phyloP scores from a whole-genome alignment of 2,329 filamentous ascomycete genomes.

The Mollisiaceae sp. region DNA sequence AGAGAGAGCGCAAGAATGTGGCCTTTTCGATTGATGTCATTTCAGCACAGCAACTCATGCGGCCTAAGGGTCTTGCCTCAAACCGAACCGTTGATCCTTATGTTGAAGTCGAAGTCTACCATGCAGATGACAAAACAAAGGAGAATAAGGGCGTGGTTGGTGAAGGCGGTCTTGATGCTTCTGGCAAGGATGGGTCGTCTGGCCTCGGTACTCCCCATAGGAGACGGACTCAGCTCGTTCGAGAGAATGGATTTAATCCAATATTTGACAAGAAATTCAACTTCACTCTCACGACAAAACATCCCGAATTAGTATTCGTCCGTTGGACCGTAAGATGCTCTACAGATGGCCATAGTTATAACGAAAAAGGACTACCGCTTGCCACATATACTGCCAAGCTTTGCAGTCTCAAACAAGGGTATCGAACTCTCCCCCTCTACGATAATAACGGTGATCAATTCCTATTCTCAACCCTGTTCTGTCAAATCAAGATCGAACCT shows the following conservation, averaged over 20 bases:
- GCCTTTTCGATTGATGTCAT: slow-evolving; percentile 87
- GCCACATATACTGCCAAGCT: slow-evolving; percentile 95
- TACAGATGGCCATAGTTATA: slow-evolving; percentile 72
- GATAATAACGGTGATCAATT: slow-evolving; percentile 91
- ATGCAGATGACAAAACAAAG: slow-evolving; percentile 91
- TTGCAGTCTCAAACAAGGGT: slow-evolving; percentile 85
- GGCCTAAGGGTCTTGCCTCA: slow-evolving; percentile 73
- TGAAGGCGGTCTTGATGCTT: slow-evolving; percentile 69
- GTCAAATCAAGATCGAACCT: slow-evolving; percentile 74
- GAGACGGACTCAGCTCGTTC: slow-evolving; percentile 78
- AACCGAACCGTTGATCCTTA: slow-evolving; percentile 87
- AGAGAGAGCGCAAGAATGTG: slow-evolving; percentile 80
- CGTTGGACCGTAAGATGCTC: slow-evolving; percentile 92
- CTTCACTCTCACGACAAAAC: slow-evolving; percentile 89
- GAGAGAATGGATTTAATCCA: slow-evolving; percentile 93
- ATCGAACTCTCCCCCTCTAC: slow-evolving; percentile 87
- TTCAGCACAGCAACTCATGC: slow-evolving; percentile 92
- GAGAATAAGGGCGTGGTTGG: slow-evolving; percentile 75
- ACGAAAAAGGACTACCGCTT: slow-evolving; percentile 67
- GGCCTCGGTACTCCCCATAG: slow-evolving; percentile 75
- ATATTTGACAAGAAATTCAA: slow-evolving; percentile 80
- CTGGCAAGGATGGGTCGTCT: slow-evolving; percentile 66
- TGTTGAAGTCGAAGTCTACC: slow-evolving; percentile 92
- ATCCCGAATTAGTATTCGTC: slow-evolving; percentile 91
- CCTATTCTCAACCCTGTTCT: slow-evolving; percentile 93